Conservation (phyloP, 169 alveolate genomes). For the Hepatocystis sp. region DNA sequence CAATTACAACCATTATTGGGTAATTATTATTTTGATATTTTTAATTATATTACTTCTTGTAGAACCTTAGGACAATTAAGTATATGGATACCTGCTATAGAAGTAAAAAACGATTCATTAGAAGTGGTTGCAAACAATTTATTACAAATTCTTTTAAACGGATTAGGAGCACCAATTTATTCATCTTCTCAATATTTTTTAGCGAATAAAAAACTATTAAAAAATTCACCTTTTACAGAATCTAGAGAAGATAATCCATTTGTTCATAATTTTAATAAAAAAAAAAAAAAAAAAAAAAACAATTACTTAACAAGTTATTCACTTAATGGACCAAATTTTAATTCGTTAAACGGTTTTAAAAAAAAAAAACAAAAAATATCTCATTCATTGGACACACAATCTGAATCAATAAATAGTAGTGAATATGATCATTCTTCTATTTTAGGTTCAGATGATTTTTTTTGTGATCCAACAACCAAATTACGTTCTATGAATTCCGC, state of each 20-base stretch:
- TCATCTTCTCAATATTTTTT: constrained; percentile 50
- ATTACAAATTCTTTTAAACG: constrained; percentile 48
- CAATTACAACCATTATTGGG: constrained; percentile 53
- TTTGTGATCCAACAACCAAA: too few species aligned
- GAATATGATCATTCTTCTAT: too few species aligned
- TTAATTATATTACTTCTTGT: constrained; percentile 65
- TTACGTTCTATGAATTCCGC: too few species aligned
- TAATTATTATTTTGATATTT: constrained; percentile 48
- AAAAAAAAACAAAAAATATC: too few species aligned
- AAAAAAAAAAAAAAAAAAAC: constrained; percentile 37
- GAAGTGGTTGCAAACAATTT: constrained; percentile 59
- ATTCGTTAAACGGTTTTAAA: too few species aligned
- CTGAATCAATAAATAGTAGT: too few species aligned
- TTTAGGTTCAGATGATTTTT: too few species aligned
- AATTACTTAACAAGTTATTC: constrained; percentile 44
- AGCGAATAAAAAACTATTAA: constrained; percentile 10
- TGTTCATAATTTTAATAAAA: constrained; percentile 34
- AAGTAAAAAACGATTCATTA: constrained; percentile 36
- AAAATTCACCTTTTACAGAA: constrained; percentile 39
- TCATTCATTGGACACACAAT: too few species aligned
- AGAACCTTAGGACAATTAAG: constrained; percentile 75
- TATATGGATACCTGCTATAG: constrained; percentile 67
- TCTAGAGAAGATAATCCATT: constrained; percentile 57
- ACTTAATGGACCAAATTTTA: too few species aligned
- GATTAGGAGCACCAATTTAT: constrained; percentile 72